Conservation (phyloP, 352 stramenopile genomes). For the Pythium coloratum region DNA sequence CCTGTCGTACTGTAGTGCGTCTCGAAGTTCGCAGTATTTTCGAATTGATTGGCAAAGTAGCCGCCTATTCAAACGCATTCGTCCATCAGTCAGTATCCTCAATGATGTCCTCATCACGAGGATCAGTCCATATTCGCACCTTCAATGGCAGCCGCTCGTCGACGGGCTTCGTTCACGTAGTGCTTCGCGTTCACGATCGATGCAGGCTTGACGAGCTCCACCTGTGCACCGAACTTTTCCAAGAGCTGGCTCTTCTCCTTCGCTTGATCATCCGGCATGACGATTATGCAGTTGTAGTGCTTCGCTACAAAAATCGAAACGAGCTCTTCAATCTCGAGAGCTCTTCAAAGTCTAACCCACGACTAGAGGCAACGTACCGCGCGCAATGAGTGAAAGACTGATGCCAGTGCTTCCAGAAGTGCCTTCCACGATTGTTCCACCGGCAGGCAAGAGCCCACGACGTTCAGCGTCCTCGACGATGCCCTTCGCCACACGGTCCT, state of each 20-base stretch:
- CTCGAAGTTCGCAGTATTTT: slow-evolving; percentile 96
- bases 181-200: slow-evolving; percentile 98
- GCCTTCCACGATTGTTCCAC: slow-evolving; percentile 96
- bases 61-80: slow-evolving; percentile 45
- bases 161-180: slow-evolving; percentile 96
- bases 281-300: slow-evolving; percentile 94
- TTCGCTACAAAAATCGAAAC: slow-evolving; percentile 46
- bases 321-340: neutral
- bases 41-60: slow-evolving; percentile 98
- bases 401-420: slow-evolving; percentile 98
- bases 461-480: slow-evolving; percentile 95
- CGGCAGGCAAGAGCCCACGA: slow-evolving; percentile 79
- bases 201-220: slow-evolving; percentile 87
- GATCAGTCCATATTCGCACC: slow-evolving; percentile 27
- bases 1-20: slow-evolving; percentile 94
- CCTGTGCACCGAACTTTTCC: slow-evolving; percentile 82
- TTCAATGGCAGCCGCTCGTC: slow-evolving; percentile 77
- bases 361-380: slow-evolving; percentile 34
- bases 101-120: neutral
- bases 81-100: neutral
- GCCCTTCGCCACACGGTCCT: slow-evolving; percentile 94
- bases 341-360: neutral
- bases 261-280: slow-evolving; percentile 98
- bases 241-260: slow-evolving; percentile 89
- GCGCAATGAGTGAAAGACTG: slow-evolving; percentile 92